phyloP scores from a whole-genome alignment of 208 protist species.

The Borovskyia barvae region DNA sequence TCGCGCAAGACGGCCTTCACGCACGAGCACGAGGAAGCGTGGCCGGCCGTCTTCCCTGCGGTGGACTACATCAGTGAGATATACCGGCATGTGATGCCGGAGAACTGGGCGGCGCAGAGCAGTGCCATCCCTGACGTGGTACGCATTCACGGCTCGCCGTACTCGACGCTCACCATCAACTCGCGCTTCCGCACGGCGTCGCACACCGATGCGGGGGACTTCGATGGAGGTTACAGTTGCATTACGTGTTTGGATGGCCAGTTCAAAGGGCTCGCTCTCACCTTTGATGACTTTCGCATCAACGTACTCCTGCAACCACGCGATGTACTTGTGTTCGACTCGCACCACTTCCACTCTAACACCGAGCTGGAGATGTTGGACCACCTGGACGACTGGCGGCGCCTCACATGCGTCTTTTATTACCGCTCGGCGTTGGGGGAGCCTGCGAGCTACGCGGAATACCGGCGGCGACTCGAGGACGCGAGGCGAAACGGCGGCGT shows the following conservation, averaged over 20 bases:
- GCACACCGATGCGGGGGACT: conserved; percentile 90
- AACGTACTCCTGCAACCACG: conserved; percentile 70
- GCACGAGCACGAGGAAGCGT: conserved; percentile 56
- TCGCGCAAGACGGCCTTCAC: conserved; percentile 88
- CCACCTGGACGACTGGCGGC: conserved; percentile 47
- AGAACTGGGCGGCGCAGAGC: conserved; percentile 74
- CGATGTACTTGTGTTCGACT: conserved; percentile 90
- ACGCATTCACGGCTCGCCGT: conserved; percentile 84
- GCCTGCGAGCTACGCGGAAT: conserved; percentile 64
- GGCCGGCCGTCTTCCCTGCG: conserved; percentile 82
- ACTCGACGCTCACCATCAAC: conserved; percentile 92
- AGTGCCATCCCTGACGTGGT: conserved; percentile 84
- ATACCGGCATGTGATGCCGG: conserved; percentile 64
- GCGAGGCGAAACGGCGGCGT: conserved; percentile 22
- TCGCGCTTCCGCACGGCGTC: conserved; percentile 86
- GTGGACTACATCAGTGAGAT: conserved; percentile 87
- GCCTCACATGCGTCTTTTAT: conserved; percentile 91
- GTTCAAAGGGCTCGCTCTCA: conserved; percentile 74
- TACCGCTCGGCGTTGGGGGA: conserved; percentile 81
- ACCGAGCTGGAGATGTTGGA: conserved; percentile 67
- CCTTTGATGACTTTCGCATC: conserved; percentile 74
- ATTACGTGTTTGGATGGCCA: conserved; percentile 83
- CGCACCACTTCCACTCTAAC: conserved; percentile 92
- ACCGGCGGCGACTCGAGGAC: conserved; percentile 49
- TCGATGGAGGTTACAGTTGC: conserved; percentile 86